Evolutionary conservation across 2,329 filamentous ascomycete species (phyloP).

Genomic region (Colletotrichum echinochloae): DNA sequence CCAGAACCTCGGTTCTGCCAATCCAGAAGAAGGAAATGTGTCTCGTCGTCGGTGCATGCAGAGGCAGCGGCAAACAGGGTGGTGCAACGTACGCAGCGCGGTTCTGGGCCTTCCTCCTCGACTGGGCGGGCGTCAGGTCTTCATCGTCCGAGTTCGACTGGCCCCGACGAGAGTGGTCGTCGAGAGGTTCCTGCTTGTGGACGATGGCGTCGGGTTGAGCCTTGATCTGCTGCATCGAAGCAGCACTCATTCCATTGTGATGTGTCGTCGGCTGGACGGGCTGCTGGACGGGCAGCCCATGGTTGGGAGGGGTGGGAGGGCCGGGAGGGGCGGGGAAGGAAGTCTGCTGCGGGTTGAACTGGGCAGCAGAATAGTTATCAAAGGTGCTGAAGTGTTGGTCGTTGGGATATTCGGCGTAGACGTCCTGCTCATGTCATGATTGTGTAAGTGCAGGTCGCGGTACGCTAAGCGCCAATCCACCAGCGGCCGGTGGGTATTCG

Average conservation of each 20-base stretch:
- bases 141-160: constrained; percentile 69
- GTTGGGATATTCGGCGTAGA: constrained; percentile 60
- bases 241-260: constrained; percentile 46
- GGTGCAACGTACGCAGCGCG: constrained; percentile 66
- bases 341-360: constrained; percentile 43
- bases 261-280: constrained; percentile 43
- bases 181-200: constrained; percentile 54
- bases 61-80: background rate
- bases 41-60: background rate
- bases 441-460: constrained; percentile 47
- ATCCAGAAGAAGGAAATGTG: background rate
- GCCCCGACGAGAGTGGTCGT: constrained; percentile 51
- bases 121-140: constrained; percentile 67
- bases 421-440: constrained; percentile 57
- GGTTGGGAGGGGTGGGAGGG: constrained; percentile 58
- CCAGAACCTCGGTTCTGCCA: background rate
- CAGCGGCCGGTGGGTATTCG: constrained; percentile 45
- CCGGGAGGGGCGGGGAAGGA: constrained; percentile 63
- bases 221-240: constrained; percentile 42
- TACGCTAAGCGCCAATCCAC: constrained; percentile 48
- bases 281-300: constrained; percentile 39
- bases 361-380: constrained; percentile 54
- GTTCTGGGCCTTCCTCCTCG: constrained; percentile 71
- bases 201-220: constrained; percentile 37
- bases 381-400: constrained; percentile 63